Base-by-base conservation (phyloP, 495 filamentous ascomycete species). In the Bathelium albidoporum region DNA sequence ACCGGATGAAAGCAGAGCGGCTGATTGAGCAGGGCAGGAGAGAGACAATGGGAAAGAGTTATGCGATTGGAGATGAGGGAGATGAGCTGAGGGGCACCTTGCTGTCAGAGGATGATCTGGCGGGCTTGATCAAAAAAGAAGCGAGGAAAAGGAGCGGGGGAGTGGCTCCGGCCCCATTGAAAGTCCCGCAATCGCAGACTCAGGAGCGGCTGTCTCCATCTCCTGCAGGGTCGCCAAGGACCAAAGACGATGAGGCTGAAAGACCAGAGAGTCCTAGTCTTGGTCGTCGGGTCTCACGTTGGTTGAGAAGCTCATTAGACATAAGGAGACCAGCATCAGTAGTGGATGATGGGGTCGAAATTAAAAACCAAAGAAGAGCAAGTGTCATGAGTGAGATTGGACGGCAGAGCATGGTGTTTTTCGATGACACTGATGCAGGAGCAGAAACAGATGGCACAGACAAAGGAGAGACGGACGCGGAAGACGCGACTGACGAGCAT, bases 1-100 rank as follows among this genome's bases (percentile, higher is more conserved):
- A 98, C 69, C 76, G 94, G 26, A 81, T 96, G 55, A 88, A 87
- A 64, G 82, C 95, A 18, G 94, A 98, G 75, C 78, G 82, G 49
- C 71, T 89, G 22, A 88, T 96, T 66, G 87, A 95, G 72, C 74
- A 81, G 65, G 93, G 91, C 0, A 74, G 94, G 12, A 74, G 83
- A 31, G 79, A 83, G 68, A 83, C 59, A 77, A 65, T 77, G 72
- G 16, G 58, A n/a, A 36, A 31, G 52, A n/a, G 59, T 10, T 55
- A 55, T 29, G 49, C 49, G 24, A 55, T 55, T 55, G 49, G 49
- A 2, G 24, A 55, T 29, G 49, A 55, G 16, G 49, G 49, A 26
- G 49, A 55, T 36, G 60, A 59, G 64, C 66, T 58, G 64, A 60
- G 39, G 60, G 67, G 32, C 32, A 65, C 62, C 32, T 58, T 71